Evolutionary conservation across 257 asterid genomes (phyloP).

Genomic region (Linaria vulgaris): DNA sequence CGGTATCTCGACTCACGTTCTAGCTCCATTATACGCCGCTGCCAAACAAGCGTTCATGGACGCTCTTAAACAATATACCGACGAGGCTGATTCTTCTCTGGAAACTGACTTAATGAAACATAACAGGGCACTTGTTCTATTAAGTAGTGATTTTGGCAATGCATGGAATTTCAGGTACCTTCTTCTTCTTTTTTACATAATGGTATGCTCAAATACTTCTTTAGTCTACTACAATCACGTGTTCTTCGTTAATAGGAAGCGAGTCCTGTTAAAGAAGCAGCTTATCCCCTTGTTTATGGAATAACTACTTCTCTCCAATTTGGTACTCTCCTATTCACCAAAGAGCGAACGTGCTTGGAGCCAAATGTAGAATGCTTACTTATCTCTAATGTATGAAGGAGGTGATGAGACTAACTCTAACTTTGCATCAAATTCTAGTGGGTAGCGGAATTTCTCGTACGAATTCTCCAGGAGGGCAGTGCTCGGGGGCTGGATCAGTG

Average conservation of each 20-base stretch:
- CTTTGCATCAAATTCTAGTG: too few relatives aligned
- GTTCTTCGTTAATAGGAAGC: slow-evolving; percentile 54
- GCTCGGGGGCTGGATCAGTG: too few relatives aligned
- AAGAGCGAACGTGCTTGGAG: slow-evolving; percentile 97
- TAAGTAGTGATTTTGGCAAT: slow-evolving; percentile 86
- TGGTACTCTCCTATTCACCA: slow-evolving; percentile 77
- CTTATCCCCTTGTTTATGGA: slow-evolving; percentile 45
- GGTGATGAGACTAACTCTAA: too few relatives aligned
- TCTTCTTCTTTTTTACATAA: neutral
- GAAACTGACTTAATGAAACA: slow-evolving; percentile 78
- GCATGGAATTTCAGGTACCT: slow-evolving; percentile 91
- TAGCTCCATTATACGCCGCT: slow-evolving; percentile 59
- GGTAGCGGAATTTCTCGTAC: too few relatives aligned
- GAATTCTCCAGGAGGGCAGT: too few relatives aligned
- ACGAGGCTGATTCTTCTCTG: too few relatives aligned
- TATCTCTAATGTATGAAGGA: slow-evolving; percentile 12
- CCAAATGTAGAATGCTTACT: slow-evolving; percentile 58
- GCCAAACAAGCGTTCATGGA: slow-evolving; percentile 72
- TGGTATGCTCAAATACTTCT: too few relatives aligned
- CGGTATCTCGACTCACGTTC: slow-evolving; percentile 69
- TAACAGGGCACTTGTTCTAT: slow-evolving; percentile 71
- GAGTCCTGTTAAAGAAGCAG: slow-evolving; percentile 53
- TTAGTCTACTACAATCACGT: too few relatives aligned
- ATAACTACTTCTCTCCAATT: slow-evolving; percentile 66
- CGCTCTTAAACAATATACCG: slow-evolving; percentile 47